Evolutionary conservation across 192 early-diverging fungal genomes (phyloP).

Genomic region (Coemansia sp.): DNA sequence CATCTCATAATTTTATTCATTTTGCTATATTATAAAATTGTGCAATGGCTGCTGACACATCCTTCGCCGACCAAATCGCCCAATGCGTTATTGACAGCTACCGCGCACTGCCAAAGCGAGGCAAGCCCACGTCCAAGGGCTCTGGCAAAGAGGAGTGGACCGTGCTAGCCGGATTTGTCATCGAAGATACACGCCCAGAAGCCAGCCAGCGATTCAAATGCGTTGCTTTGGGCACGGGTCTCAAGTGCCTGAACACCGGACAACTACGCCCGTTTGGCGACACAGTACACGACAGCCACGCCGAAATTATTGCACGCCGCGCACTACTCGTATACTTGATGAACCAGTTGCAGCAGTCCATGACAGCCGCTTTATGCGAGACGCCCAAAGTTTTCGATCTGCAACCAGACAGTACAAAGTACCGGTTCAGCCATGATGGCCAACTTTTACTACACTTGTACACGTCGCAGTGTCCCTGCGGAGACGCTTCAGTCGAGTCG

Average conservation of each 20-base stretch:
- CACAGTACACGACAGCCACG: slow-evolving; percentile 81
- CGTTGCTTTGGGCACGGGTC: slow-evolving; percentile 65
- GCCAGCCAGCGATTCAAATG: slow-evolving; percentile 9
- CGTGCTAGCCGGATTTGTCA: slow-evolving; percentile 76
- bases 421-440: not conserved
- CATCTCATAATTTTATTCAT: not conserved
- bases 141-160: slow-evolving; percentile 74
- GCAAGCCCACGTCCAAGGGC: slow-evolving; percentile 63
- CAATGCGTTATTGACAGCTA: slow-evolving; percentile 57
- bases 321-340: slow-evolving; percentile 65
- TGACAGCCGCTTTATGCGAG: not conserved
- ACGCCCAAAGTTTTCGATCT: not conserved
- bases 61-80: slow-evolving; percentile 47
- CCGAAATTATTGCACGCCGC: slow-evolving; percentile 83
- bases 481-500: slow-evolving; percentile 27
- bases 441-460: slow-evolving; percentile 28
- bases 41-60: not conserved
- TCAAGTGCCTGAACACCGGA: slow-evolving; percentile 74
- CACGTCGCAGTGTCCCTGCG: slow-evolving; percentile 45
- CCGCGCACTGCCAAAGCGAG: slow-evolving; percentile 64
- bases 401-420: not conserved
- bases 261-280: slow-evolving; percentile 64
- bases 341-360: not conserved
- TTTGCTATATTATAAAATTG: not conserved
- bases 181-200: slow-evolving; percentile 12